A percentile compares a stretch with the other conserved stretches of the same genome.
Conservation (phyloP, 2,329 filamentous ascomycete genomes). For the Paecilomyces fulvus region DNA sequence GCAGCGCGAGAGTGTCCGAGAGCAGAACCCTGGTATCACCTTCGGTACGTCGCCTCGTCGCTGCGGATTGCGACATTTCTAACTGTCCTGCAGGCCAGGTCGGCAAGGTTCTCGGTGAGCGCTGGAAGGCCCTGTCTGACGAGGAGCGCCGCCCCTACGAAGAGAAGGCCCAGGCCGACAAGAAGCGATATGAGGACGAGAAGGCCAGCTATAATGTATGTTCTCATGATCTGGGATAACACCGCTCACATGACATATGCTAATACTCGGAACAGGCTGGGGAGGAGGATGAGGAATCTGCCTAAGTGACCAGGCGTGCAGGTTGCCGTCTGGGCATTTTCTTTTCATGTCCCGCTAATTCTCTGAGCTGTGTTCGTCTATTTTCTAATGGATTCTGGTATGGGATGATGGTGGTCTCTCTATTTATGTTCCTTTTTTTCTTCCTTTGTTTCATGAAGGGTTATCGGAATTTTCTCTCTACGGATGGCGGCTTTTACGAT, state of each 20-base stretch:
- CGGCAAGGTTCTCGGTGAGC: slow-evolving; percentile 95
- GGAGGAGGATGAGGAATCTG: slow-evolving; percentile 48
- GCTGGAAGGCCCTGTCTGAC: slow-evolving; percentile 94
- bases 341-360: slow-evolving; percentile 24
- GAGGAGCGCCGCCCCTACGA: slow-evolving; percentile 92
- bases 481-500: slow-evolving; percentile 13
- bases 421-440: slow-evolving; percentile 17
- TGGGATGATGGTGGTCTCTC: slow-evolving; percentile 25
- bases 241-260: slow-evolving; percentile 5
- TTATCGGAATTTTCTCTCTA: slow-evolving; percentile 23
- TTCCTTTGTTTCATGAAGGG: slow-evolving; percentile 15
- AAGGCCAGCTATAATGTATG: slow-evolving; percentile 88
- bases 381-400: slow-evolving; percentile 24
- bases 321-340: slow-evolving; percentile 24
- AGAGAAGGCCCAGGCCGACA: slow-evolving; percentile 91
- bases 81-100: slow-evolving; percentile 61
- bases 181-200: slow-evolving; percentile 99
- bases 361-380: slow-evolving; percentile 21
- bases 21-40: slow-evolving; percentile 95
- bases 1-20: slow-evolving; percentile 94
- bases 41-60: slow-evolving; percentile 59
- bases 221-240: slow-evolving; percentile 9
- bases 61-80: slow-evolving; percentile 1
- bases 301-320: slow-evolving; percentile 15
- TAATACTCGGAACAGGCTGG: slow-evolving; percentile 41